Evolutionary conservation across 2,329 filamentous ascomycete species (phyloP), one percentile per base, ranked within the genome.

Genomic region (Apiospora rasikravindrae): DNA sequence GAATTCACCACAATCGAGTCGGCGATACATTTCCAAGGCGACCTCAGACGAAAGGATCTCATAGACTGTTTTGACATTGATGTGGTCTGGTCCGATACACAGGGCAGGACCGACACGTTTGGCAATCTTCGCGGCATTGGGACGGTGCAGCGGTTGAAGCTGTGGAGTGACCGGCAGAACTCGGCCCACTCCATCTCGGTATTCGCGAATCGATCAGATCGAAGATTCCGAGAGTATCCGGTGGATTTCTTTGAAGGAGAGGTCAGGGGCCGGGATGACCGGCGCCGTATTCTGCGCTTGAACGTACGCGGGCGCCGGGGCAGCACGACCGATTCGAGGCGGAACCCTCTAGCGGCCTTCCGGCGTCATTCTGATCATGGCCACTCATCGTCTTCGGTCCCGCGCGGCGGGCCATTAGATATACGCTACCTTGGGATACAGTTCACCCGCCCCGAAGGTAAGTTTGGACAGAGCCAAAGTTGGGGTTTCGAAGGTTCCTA

Each of bases 41-140:
- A 88, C 71, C 75, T 88, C 49, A 83, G 86, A 29, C 78, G 81
- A 42, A 85, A 85, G 76, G 84, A 87, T 61, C 77, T 88, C 29
- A 76, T 88, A 44, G 86, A 84, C 75, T 88, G 86, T 77, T 88
- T 85, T 71, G 86, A 88, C 72, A 82, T 87, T 44, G 86, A 88
- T 73, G 86, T 88, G 13, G 81, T 86, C 47, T 88, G 86, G 86
- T 86, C 86, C 29, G 86, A 88, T 73, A 78, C 81, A 4, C 85
- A 88, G 73, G 81, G 84, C 67, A 82, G 86, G 51, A 87, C 85
- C 3, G 86, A 88, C 77, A 78, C 82, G 22, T 87, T 87, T 73
- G 86, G 86, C 66, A 87, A 84, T 44, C 82, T 88, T 16, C 83
- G 84, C 71, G 86, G 86, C 26, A 82, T 88, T 70, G 86, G 85